Percentiles rank a stretch among this genome's conserved stretches.
These are phyloP conservation scores for Sodiomyces alkalinus DNA, from an alignment of 2,329 filamentous ascomycete species.

Conservation along the genomic window DNA sequence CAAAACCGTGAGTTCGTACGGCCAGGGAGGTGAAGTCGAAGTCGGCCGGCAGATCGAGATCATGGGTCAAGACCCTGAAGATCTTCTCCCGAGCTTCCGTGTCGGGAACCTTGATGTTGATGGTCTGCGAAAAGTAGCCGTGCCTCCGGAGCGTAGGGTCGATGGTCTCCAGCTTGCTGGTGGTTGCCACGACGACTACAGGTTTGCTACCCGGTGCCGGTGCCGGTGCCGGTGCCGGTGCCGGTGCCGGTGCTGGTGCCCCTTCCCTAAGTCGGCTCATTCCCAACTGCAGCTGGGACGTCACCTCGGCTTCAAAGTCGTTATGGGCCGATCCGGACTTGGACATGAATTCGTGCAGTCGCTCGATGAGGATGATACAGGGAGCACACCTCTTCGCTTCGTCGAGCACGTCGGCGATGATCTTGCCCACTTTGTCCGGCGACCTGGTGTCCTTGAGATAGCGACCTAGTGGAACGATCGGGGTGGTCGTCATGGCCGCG, in stretches of 20 bases:
- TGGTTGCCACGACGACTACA: constrained; percentile 82
- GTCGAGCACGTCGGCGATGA: constrained; percentile 35
- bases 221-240: too few species aligned
- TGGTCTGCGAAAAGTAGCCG: constrained; percentile 67
- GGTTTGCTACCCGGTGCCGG: constrained; percentile 56
- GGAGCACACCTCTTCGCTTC: constrained; percentile 76
- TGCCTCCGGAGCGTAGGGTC: constrained; percentile 62
- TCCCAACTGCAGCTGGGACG: constrained; percentile 67
- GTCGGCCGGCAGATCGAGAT: constrained; percentile 47
- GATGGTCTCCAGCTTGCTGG: constrained; percentile 73
- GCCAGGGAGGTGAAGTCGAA: constrained; percentile 63
- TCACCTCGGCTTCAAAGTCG: constrained; percentile 81
- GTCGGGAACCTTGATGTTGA: constrained; percentile 79
- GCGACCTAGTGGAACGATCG: constrained; percentile 44
- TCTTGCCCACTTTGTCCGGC: constrained; percentile 22
- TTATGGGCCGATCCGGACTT: constrained; percentile 72
- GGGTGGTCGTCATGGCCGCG: constrained; percentile 56
- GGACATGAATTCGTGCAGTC: constrained; percentile 72
- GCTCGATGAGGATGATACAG: constrained; percentile 81
- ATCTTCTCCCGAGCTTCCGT: constrained; percentile 66
- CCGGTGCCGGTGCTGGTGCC: too few species aligned
- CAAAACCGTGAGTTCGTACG: constrained; percentile 79
- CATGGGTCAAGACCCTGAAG: constrained; percentile 53
- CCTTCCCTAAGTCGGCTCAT: constrained; percentile 69
- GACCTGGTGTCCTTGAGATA: constrained; percentile 18